Evolutionary conservation across 73 alveolate genomes (phyloP), one percentile per base, ranked within the genome.

Genomic region (Uronychia binucleata): DNA sequence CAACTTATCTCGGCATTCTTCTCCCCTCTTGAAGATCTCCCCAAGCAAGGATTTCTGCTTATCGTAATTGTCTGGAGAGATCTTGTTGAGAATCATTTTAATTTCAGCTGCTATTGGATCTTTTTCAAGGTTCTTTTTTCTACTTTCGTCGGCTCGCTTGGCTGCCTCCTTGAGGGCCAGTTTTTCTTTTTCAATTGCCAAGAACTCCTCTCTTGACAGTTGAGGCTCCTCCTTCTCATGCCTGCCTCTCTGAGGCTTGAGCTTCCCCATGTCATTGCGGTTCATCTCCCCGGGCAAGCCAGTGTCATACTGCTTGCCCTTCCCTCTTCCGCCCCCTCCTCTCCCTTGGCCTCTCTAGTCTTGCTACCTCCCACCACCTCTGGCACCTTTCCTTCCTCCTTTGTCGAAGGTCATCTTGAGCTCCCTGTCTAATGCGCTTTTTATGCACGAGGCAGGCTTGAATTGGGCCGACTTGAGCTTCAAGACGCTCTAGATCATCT

Each of bases 1-100:
- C 57, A 81, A 30, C 31, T 58, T 34, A 14, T 11, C 26, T 84
- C n/a, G 30, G 31, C n/a, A 11, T 29, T 58, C 34, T 13, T 31
- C 30, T 0, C 30, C 34, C 0, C 11, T 27, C 31, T 81, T 67
- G 26, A 79, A 79, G 34, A 81, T 81, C 34, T 81, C 88, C 30
- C 31, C 27, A 11, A 81, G 77, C 59, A 60, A 32, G 1, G 28
- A 58, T 30, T 58, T 57, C 0, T 30, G 82, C 29, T 81, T 81
- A 0, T 81, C 88, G 19, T 30, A 1, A 59, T 81, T 81, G 28
- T 79, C 34, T 0, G 88, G 88, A 0, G 82, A 30, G 31, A 81
- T 25, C 30, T 81, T 81, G 33, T 81, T 81, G 11, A 81, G 74
- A 60, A 75, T 81, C 32, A 57, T 28, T 30, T 81, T 81, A 67